Evolutionary conservation across 352 stramenopile genomes (phyloP).

Genomic region (Globisporangium cystogenes): DNA sequence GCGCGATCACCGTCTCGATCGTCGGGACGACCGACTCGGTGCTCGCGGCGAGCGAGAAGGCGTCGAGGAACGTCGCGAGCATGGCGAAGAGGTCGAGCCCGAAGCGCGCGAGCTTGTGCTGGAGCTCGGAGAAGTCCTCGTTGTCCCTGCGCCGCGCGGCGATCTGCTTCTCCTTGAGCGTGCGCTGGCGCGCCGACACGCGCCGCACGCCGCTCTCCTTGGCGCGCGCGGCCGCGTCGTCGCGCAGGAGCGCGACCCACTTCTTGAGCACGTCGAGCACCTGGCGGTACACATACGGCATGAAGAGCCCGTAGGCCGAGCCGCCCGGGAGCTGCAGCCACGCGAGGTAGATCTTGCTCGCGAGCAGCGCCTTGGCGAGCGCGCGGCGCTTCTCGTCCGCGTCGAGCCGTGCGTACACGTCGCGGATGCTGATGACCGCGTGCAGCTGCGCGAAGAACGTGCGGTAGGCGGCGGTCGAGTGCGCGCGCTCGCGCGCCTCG

Average conservation of each 20-base stretch:
- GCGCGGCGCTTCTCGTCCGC: constrained; percentile 29
- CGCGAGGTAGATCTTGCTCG: constrained; percentile 66
- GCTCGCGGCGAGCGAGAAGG: constrained; percentile 56
- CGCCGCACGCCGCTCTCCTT: constrained; percentile 1
- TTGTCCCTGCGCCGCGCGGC: constrained; percentile 12
- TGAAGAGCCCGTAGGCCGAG: constrained; percentile 78
- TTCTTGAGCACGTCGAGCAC: constrained; percentile 78
- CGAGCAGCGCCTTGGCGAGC: constrained; percentile 57
- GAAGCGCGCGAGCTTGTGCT: constrained; percentile 39
- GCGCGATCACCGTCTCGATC: constrained; percentile 52
- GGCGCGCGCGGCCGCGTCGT: constrained; percentile 4
- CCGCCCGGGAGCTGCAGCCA: constrained; percentile 82
- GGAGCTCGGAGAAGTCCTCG: constrained; percentile 15
- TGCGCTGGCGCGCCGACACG: constrained; percentile 9
- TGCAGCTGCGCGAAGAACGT: constrained; percentile 62
- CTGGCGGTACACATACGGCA: constrained; percentile 81
- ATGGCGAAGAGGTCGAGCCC: constrained; percentile 58
- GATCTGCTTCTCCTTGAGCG: constrained; percentile 12
- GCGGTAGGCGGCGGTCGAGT: constrained; percentile 43
- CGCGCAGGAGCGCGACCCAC: constrained; percentile 45
- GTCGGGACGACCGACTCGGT: constrained; percentile 72
- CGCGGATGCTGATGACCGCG: constrained; percentile 47
- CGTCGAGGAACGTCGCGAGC: constrained; percentile 46
- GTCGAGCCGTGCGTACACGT: constrained; percentile 37
- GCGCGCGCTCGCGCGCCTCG: constrained; percentile 24